Evolutionary conservation across 192 early-diverging fungal species (phyloP).

Genomic region (Dissophora ornata): DNA sequence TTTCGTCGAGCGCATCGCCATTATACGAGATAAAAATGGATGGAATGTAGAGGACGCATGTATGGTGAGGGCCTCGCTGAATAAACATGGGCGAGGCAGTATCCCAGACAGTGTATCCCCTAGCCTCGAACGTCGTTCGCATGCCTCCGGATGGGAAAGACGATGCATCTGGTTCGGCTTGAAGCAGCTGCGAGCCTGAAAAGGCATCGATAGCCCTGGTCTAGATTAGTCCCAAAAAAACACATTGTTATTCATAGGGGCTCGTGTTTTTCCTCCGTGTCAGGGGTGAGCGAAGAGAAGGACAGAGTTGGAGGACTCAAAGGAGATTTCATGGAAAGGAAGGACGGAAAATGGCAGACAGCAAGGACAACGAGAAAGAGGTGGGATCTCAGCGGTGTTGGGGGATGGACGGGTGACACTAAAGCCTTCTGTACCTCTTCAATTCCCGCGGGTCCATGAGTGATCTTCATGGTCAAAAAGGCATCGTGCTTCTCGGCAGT

Average conservation of each 20-base stretch:
- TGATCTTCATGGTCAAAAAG: constrained; percentile 92
- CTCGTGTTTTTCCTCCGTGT: no score
- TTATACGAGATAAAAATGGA: constrained; percentile 99
- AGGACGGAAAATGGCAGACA: no score
- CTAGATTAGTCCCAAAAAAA: no score
- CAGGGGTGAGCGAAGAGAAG: no score
- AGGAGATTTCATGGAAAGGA: no score
- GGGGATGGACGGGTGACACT: no score
- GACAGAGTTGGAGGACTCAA: no score
- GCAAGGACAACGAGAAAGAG: no score
- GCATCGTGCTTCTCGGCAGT: constrained; percentile 99
- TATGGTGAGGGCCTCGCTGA: constrained; percentile 91
- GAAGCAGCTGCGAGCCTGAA: constrained; percentile 95
- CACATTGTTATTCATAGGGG: not conserved
- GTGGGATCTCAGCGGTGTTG: no score
- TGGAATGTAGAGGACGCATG: constrained; percentile 95
- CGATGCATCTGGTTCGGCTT: constrained; percentile 99
- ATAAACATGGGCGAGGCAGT: constrained; percentile 96
- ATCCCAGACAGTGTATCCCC: constrained; percentile 99
- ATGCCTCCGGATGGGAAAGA: constrained; percentile 99
- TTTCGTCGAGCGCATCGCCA: constrained; percentile 98
- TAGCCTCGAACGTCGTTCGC: constrained; percentile 98
- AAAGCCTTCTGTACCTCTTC: constrained; percentile 84
- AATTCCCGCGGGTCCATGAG: constrained; percentile 75
- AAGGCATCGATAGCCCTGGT: constrained; percentile 91